phyloP scores from a whole-genome alignment of 257 asterid genomes.

The Marsdenia floribunda region DNA sequence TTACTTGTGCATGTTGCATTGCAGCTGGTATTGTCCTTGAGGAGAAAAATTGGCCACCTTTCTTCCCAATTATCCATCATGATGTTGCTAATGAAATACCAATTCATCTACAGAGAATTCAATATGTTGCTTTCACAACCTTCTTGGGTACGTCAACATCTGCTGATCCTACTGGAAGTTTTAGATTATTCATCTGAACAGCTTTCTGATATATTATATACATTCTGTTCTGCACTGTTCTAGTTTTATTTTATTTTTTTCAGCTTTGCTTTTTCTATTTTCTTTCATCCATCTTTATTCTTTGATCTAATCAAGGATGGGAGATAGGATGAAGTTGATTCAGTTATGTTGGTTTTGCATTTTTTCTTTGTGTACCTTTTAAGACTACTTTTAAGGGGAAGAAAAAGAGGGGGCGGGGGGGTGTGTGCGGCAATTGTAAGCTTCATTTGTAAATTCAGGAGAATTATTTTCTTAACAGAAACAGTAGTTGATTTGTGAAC shows the following conservation, averaged over 20 bases:
- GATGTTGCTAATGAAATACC: constrained; percentile 94
- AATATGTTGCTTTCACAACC: constrained; percentile 88
- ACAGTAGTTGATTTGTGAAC: not conserved
- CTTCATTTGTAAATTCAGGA: not conserved
- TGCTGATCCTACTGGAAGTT: constrained; percentile 2
- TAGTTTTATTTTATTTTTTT: not conserved
- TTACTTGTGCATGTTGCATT: constrained; percentile 24
- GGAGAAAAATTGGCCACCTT: constrained; percentile 96
- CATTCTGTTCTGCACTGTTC: not conserved
- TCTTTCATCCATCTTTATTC: not conserved
- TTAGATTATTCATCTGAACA: not conserved
- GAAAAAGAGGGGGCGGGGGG: not conserved
- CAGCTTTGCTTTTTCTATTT: not conserved
- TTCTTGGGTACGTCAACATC: constrained; percentile 59
- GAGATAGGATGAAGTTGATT: not conserved
- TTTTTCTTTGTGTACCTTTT: not conserved
- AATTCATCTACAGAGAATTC: constrained; percentile 85
- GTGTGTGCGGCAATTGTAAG: not conserved
- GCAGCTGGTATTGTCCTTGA: constrained; percentile 67
- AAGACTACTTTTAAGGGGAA: not conserved
- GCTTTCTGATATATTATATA: not conserved
- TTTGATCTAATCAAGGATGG: not conserved
- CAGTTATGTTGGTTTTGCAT: not conserved
- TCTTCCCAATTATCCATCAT: constrained; percentile 92
- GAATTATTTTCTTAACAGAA: not conserved